phyloP scores from a whole-genome alignment of 2,329 filamentous ascomycete species.

The Stromatinia cepivora region DNA sequence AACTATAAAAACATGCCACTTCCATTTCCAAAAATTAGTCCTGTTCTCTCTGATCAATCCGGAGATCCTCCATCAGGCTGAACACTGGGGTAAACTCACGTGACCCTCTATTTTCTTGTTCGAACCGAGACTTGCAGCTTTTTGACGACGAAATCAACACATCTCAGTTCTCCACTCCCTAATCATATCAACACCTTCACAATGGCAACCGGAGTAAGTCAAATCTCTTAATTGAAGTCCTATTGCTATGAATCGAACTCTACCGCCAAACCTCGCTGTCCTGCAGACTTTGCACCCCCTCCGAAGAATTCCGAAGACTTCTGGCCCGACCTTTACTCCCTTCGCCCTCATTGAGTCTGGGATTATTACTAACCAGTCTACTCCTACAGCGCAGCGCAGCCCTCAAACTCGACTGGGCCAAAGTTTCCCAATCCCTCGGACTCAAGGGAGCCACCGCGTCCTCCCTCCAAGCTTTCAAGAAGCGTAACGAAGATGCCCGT shows the following conservation, averaged over 20 bases:
- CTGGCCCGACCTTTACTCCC: neutral
- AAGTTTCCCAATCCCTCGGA: slow-evolving; percentile 89
- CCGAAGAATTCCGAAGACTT: slow-evolving; percentile 25
- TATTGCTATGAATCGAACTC: neutral
- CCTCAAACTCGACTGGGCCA: slow-evolving; percentile 98
- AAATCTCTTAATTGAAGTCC: slow-evolving; percentile 34
- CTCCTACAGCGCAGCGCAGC: slow-evolving; percentile 84
- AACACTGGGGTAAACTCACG: slow-evolving; percentile 26
- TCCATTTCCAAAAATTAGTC: neutral
- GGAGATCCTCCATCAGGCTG: slow-evolving; percentile 5
- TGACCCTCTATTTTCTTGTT: slow-evolving; percentile 25
- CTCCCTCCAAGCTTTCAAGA: slow-evolving; percentile 95
- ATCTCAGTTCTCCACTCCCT: slow-evolving; percentile 51
- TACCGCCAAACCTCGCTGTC: neutral
- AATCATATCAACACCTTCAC: slow-evolving; percentile 53
- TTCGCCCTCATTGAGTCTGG: neutral
- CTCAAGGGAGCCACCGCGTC: slow-evolving; percentile 92
- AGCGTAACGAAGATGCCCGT: slow-evolving; percentile 98
- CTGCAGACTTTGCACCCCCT: slow-evolving; percentile 12
- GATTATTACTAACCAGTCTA: slow-evolving; percentile 29
- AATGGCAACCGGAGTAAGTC: slow-evolving; percentile 68
- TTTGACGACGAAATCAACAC: slow-evolving; percentile 34
- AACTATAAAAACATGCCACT: neutral
- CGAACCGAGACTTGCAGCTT: slow-evolving; percentile 28
- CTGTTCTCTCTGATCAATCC: too few species aligned